Evolutionary conservation across 441 rosid genomes (phyloP).

Genomic region (Syzygium malaccense): DNA sequence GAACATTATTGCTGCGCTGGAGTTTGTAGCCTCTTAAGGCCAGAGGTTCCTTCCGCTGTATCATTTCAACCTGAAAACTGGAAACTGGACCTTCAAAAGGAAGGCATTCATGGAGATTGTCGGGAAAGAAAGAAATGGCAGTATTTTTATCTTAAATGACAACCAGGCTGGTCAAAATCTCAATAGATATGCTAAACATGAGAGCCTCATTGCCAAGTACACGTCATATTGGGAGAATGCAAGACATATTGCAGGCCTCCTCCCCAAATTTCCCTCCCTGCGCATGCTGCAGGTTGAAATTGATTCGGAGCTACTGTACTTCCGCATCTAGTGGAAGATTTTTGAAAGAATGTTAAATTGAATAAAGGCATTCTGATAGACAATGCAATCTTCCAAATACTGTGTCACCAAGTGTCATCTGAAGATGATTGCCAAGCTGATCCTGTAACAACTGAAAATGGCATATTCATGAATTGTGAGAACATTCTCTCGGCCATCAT

Average conservation of each 20-base stretch:
- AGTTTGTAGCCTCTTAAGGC: slow-evolving; percentile 39
- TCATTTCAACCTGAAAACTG: slow-evolving; percentile 18
- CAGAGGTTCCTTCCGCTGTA: slow-evolving; percentile 48
- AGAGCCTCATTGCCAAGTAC: too few relatives aligned
- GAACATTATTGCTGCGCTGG: slow-evolving; percentile 37
- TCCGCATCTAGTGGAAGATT: too few relatives aligned
- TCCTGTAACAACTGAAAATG: neutral
- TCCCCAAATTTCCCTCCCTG: too few relatives aligned
- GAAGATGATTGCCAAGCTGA: neutral
- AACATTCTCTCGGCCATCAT: neutral
- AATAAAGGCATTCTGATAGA: neutral
- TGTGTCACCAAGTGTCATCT: neutral
- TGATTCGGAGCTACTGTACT: too few relatives aligned
- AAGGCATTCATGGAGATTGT: neutral
- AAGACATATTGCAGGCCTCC: too few relatives aligned
- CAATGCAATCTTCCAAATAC: neutral
- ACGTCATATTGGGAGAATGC: too few relatives aligned
- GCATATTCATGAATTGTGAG: neutral
- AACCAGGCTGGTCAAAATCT: too few relatives aligned
- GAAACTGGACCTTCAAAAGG: neutral
- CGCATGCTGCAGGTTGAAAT: too few relatives aligned
- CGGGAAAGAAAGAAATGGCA: neutral
- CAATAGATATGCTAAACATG: too few relatives aligned
- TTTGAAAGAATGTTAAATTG: neutral
- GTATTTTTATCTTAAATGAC: too few relatives aligned